A percentile compares a stretch with the other conserved stretches of the same genome.
Evolutionary conservation across 345 rosid species (phyloP).

Genomic region (Erucastrum elatum): DNA sequence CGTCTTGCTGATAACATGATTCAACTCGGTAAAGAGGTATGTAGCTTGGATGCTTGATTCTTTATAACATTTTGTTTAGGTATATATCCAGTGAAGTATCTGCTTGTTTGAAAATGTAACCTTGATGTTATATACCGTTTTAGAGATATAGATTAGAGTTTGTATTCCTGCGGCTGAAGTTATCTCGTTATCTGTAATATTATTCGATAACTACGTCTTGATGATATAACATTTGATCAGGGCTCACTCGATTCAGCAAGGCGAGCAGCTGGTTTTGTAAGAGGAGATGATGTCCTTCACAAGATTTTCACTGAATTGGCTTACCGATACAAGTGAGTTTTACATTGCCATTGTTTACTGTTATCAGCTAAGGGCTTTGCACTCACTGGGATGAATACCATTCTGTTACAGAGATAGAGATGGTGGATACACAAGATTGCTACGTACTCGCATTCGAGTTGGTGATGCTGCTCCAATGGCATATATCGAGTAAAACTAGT

Average conservation of each 20-base stretch:
- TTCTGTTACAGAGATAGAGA: conserved; percentile 24
- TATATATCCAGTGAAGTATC: background rate
- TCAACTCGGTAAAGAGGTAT: conserved; percentile 88
- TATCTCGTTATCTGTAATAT: background rate
- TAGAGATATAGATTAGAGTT: too few relatives aligned
- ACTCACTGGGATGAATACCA: background rate
- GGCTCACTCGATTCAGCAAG: conserved; percentile 82
- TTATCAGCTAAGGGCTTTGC: conserved; percentile 4
- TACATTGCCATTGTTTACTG: background rate
- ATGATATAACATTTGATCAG: conserved; percentile 38
- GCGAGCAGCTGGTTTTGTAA: conserved; percentile 82
- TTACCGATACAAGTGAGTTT: conserved; percentile 73
- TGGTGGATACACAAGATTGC: conserved; percentile 86
- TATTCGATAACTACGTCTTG: background rate
- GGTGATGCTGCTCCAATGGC: background rate
- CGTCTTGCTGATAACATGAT: conserved; percentile 91
- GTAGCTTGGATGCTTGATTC: background rate
- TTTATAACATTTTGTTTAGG: background rate
- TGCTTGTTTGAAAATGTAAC: background rate
- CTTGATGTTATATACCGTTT: background rate
- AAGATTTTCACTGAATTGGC: conserved; percentile 61
- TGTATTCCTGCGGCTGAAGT: background rate
- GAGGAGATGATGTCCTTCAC: conserved; percentile 92
- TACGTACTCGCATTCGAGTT: conserved; percentile 63
- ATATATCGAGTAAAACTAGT: background rate